Evolutionary conservation across 2,329 filamentous ascomycete species (phyloP).

Genomic region (Paracorniculantispora psalliotae): DNA sequence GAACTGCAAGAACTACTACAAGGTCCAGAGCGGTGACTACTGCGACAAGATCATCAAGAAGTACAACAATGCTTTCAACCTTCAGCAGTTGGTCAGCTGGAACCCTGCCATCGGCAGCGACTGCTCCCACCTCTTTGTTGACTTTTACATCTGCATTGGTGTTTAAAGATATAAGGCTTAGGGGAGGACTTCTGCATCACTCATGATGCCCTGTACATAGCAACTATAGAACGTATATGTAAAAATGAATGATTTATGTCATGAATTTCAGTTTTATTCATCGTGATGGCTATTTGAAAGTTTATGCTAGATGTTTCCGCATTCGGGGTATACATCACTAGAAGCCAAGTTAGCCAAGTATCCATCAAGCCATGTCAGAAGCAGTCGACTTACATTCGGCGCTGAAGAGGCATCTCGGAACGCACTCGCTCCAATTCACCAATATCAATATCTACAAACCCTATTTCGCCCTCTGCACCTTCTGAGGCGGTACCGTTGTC

Average conservation of each 20-base stretch:
- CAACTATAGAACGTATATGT: not conserved
- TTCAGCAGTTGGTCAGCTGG: constrained; percentile 9
- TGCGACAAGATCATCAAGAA: constrained; percentile 15
- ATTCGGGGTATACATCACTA: constrained; percentile 13
- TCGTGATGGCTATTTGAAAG: not conserved
- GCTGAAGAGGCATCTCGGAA: constrained; percentile 46
- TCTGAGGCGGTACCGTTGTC: constrained; percentile 35
- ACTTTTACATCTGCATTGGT: constrained; percentile 13
- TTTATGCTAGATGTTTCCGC: not conserved
- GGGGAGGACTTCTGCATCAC: not conserved
- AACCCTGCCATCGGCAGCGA: constrained; percentile 11
- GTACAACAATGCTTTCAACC: constrained; percentile 11
- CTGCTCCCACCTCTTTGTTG: constrained; percentile 12
- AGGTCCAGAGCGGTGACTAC: constrained; percentile 15
- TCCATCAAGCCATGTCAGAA: not conserved
- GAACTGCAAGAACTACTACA: constrained; percentile 15
- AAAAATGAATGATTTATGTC: not conserved
- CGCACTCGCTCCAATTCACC: constrained; percentile 43
- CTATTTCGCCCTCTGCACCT: constrained; percentile 41
- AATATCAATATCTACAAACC: constrained; percentile 51
- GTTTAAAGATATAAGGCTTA: not conserved
- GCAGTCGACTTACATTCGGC: constrained; percentile 43
- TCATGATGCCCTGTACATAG: constrained; percentile 8
- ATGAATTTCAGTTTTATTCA: no score
- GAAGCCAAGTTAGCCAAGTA: not conserved